phyloP scores from a whole-genome alignment of 345 rosid species.

The Luvunga scandens region DNA sequence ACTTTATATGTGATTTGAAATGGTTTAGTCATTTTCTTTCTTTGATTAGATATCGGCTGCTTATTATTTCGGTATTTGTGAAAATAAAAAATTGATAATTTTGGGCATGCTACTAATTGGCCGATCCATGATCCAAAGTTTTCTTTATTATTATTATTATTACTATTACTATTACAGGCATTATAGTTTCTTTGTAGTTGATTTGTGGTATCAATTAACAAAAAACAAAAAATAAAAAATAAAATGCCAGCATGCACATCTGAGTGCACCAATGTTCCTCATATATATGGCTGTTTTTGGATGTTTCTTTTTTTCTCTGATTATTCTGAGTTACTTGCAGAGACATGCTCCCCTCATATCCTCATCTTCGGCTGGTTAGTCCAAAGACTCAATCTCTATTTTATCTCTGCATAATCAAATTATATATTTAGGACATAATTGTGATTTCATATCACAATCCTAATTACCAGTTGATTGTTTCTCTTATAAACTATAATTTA shows the following conservation, averaged over 20 bases:
- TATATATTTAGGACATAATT: background rate
- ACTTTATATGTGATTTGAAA: conserved; percentile 8
- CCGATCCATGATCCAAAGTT: background rate
- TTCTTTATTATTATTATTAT: no score
- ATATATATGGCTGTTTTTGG: background rate
- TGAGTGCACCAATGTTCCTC: background rate
- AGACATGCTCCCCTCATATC: conserved; percentile 81
- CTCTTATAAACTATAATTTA: conserved; percentile 1
- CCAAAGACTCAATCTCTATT: conserved; percentile 1
- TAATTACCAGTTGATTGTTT: conserved; percentile 4
- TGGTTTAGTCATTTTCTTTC: conserved; percentile 11
- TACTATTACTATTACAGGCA: background rate
- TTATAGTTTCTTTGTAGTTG: background rate
- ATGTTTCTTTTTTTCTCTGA: conserved; percentile 12
- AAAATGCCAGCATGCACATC: background rate
- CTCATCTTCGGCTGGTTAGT: conserved; percentile 92
- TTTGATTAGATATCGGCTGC: background rate
- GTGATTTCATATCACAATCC: background rate
- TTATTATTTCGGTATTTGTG: background rate
- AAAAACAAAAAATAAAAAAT: background rate
- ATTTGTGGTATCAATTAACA: background rate
- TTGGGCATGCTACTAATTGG: background rate
- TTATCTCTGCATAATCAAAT: background rate
- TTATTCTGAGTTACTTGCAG: conserved; percentile 45
- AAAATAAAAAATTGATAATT: background rate